phyloP scores from a whole-genome alignment of 2,329 filamentous ascomycete genomes.

The Fusarium sp. region DNA sequence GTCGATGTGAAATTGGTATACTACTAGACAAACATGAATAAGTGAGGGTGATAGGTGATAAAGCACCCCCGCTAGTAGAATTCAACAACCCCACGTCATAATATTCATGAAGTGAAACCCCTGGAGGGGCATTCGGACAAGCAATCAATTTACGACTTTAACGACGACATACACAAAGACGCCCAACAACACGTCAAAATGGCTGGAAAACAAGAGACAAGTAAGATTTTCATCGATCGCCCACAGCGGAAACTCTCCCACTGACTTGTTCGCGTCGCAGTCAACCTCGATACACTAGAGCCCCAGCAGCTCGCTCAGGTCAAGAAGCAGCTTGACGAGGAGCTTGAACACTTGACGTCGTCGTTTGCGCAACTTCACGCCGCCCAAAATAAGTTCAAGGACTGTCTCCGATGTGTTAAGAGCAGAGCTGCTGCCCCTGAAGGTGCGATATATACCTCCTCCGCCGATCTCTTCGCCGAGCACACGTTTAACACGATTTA shows the following conservation, averaged over 20 bases:
- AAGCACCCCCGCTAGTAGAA: slow-evolving; percentile 52
- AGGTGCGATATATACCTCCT: slow-evolving; percentile 45
- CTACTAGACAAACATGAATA: not conserved
- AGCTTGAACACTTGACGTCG: slow-evolving; percentile 92
- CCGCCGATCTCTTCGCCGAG: not conserved
- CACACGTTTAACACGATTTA: slow-evolving; percentile 35
- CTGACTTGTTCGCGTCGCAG: slow-evolving; percentile 52
- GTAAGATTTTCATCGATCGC: slow-evolving; percentile 32
- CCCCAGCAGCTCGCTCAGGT: slow-evolving; percentile 89
- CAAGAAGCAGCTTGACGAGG: slow-evolving; percentile 96
- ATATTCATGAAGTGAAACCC: slow-evolving; percentile 49
- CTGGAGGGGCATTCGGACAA: slow-evolving; percentile 46
- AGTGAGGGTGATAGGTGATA: not conserved
- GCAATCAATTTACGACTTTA: slow-evolving; percentile 17
- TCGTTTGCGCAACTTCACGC: slow-evolving; percentile 92
- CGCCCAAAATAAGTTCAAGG: slow-evolving; percentile 91
- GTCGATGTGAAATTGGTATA: no score
- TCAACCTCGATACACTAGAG: slow-evolving; percentile 81
- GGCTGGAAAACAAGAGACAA: slow-evolving; percentile 55
- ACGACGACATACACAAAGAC: slow-evolving; percentile 20
- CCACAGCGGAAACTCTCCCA: not conserved
- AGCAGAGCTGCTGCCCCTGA: slow-evolving; percentile 53
- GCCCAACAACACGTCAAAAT: slow-evolving; percentile 43
- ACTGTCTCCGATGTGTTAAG: slow-evolving; percentile 86
- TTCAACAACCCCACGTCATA: slow-evolving; percentile 52